These are phyloP conservation scores for Inonotus obliquus DNA, from an alignment of 1,284 basidiomycete species.

Conservation along the genomic window DNA sequence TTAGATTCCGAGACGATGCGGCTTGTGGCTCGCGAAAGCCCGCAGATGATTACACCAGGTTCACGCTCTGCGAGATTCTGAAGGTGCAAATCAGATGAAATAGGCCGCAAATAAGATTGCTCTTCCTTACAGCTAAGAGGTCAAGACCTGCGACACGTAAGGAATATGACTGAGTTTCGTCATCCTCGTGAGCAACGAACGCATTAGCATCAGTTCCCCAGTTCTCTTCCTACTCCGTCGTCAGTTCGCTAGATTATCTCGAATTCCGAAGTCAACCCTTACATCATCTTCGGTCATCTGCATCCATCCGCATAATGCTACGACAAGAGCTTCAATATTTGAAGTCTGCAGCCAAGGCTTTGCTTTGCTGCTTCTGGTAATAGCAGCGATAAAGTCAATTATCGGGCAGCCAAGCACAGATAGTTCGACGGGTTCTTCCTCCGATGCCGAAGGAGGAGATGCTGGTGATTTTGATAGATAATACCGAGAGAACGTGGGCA, in stretches of 20 bases:
- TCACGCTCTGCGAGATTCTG: conserved; percentile 73
- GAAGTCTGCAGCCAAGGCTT: conserved; percentile 55
- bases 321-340: conserved; percentile 54
- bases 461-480: conserved; percentile 57
- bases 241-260: neutral
- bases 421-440: conserved; percentile 76
- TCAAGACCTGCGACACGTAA: conserved; percentile 84
- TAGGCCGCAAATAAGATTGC: neutral
- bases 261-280: conserved; percentile 23
- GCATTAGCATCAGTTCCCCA: conserved; percentile 89
- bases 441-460: conserved; percentile 56
- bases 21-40: conserved; percentile 58
- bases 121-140: conserved; percentile 61
- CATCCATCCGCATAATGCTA: conserved; percentile 63
- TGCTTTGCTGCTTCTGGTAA: conserved; percentile 56
- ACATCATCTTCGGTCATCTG: conserved; percentile 92
- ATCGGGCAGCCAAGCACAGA: conserved; percentile 74
- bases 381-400: conserved; percentile 73
- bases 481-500: conserved; percentile 61
- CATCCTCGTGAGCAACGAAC: conserved; percentile 93
- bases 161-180: conserved; percentile 80
- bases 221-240: conserved; percentile 67
- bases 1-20: conserved; percentile 52
- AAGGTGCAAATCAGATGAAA: conserved; percentile 2
- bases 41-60: conserved; percentile 48